These are phyloP conservation scores for Saksenaea oblongispora DNA, from an alignment of 371 early-diverging fungal genomes.

Conservation along the genomic window DNA sequence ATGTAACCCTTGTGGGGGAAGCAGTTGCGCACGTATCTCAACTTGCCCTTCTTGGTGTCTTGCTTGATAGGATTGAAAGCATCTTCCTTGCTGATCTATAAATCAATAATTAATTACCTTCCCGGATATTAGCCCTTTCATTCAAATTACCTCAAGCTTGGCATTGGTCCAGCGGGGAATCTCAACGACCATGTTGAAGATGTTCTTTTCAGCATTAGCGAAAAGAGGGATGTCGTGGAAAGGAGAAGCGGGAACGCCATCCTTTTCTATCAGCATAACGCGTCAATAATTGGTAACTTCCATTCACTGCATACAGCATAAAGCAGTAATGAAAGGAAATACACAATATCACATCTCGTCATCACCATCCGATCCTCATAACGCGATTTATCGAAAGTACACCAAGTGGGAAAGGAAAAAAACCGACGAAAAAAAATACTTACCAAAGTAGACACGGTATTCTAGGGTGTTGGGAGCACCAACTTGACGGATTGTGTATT, in stretches of 20 bases:
- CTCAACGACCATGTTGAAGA: constrained; percentile 92
- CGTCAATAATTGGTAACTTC: background rate
- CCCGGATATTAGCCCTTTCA: too few relatives aligned
- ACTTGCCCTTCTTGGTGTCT: constrained; percentile 92
- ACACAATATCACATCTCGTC: background rate
- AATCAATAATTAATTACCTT: background rate
- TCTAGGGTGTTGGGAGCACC: constrained; percentile 89
- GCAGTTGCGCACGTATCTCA: constrained; percentile 91
- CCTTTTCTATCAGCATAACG: constrained; percentile 31
- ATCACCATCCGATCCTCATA: background rate
- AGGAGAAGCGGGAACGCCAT: constrained; percentile 71
- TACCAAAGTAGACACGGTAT: constrained; percentile 87
- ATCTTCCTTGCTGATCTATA: constrained; percentile 78
- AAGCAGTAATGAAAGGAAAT: background rate
- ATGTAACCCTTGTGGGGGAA: constrained; percentile 97
- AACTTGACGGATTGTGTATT: constrained; percentile 72
- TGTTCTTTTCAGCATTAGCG: constrained; percentile 74
- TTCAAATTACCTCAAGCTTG: constrained; percentile 86
- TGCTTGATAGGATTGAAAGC: constrained; percentile 95
- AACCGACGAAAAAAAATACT: constrained; percentile 7
- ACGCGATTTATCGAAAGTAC: background rate
- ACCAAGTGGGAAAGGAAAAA: background rate
- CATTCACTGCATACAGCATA: background rate
- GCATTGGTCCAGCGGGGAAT: constrained; percentile 98
- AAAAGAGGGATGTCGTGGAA: constrained; percentile 96